Evolutionary conservation across 2,329 filamentous ascomycete genomes (phyloP).

Genomic region (Penicillium vulpinum): DNA sequence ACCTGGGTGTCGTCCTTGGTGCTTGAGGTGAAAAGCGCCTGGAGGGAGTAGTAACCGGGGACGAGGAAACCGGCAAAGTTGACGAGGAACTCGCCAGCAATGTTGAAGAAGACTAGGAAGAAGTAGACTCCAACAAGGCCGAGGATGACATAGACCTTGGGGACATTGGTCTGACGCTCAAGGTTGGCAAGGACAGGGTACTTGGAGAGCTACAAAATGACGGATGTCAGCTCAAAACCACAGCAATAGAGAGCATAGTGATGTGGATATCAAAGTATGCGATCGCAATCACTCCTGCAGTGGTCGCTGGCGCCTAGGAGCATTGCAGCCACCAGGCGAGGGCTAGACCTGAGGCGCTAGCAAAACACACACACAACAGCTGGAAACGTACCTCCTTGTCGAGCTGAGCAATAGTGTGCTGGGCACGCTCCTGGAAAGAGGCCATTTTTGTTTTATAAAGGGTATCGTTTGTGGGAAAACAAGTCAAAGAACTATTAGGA

Average conservation of each 20-base stretch:
- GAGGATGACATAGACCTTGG: slow-evolving; percentile 67
- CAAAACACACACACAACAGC: slow-evolving; percentile 22
- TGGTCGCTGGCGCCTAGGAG: neutral
- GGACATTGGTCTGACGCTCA: slow-evolving; percentile 67
- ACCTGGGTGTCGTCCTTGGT: slow-evolving; percentile 67
- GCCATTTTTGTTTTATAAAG: slow-evolving; percentile 34
- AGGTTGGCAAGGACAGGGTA: slow-evolving; percentile 67
- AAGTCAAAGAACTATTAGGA: slow-evolving; percentile 10
- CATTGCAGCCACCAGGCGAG: slow-evolving; percentile 6
- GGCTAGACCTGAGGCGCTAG: slow-evolving; percentile 22
- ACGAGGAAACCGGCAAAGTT: slow-evolving; percentile 67
- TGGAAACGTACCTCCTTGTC: slow-evolving; percentile 62
- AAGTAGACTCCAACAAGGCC: slow-evolving; percentile 66
- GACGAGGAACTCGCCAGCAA: slow-evolving; percentile 67
- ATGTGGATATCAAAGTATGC: neutral
- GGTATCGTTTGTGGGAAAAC: slow-evolving; percentile 2
- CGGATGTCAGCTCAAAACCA: slow-evolving; percentile 4
- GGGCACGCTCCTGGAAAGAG: slow-evolving; percentile 62
- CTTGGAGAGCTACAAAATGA: slow-evolving; percentile 59
- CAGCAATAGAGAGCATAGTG: neutral
- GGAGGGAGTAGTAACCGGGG: slow-evolving; percentile 66
- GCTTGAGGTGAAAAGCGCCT: slow-evolving; percentile 61
- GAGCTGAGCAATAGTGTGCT: slow-evolving; percentile 65
- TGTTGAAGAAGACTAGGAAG: slow-evolving; percentile 72
- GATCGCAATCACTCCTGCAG: neutral